Evolutionary conservation across 345 rosid genomes (phyloP).

Genomic region (Ricinus communis): DNA sequence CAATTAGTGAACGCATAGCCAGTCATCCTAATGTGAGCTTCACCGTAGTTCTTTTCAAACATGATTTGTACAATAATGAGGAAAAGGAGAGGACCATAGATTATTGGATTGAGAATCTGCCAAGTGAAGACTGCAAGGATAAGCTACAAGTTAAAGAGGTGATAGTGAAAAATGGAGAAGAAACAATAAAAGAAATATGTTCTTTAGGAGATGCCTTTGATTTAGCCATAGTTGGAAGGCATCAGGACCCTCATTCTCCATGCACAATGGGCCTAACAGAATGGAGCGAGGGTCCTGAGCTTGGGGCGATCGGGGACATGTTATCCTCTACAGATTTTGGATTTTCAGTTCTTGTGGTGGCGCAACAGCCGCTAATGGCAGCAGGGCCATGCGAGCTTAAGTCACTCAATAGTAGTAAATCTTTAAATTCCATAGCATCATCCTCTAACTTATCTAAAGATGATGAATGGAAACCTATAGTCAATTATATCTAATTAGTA

Average conservation of each 20-base stretch:
- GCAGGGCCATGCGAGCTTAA: background rate
- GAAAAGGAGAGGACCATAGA: background rate
- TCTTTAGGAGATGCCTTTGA: conserved; percentile 16
- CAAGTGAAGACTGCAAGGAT: background rate
- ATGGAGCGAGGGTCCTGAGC: conserved; percentile 27
- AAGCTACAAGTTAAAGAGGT: conserved; percentile 12
- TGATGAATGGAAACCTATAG: background rate
- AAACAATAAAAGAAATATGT: conserved; percentile 15
- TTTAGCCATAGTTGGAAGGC: conserved; percentile 29
- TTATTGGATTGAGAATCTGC: background rate
- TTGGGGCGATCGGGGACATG: conserved; percentile 26
- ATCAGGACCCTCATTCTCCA: conserved; percentile 6
- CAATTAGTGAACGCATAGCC: conserved; percentile 18
- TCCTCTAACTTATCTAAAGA: background rate
- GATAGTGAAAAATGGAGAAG: conserved; percentile 20
- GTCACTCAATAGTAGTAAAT: background rate
- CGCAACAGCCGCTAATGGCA: background rate
- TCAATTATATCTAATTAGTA: too few relatives aligned
- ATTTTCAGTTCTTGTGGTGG: conserved; percentile 27
- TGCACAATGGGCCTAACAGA: conserved; percentile 8
- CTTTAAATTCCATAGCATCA: background rate
- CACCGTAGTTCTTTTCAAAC: conserved; percentile 16
- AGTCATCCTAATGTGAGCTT: conserved; percentile 23
- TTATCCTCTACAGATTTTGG: conserved; percentile 15
- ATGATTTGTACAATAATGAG: background rate